Percentiles rank a stretch among this genome's conserved stretches.
Evolutionary conservation across 441 rosid genomes (phyloP).

Genomic region (Flueggea neowawraea): DNA sequence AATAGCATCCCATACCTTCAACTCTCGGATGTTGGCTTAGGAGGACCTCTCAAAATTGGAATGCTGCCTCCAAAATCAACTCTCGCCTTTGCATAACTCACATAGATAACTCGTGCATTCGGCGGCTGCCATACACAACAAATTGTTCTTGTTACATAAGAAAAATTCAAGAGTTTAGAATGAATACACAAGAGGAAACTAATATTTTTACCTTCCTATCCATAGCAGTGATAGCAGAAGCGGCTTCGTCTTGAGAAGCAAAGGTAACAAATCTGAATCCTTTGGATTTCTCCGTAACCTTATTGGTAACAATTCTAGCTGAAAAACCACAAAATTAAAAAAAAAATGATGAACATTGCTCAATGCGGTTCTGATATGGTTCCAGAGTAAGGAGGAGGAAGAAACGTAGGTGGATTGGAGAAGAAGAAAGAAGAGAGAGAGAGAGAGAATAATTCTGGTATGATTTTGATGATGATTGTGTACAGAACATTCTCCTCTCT

Average conservation of each 20-base stretch:
- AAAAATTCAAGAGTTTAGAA: not conserved
- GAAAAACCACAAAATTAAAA: too few relatives aligned
- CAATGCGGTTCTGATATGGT: too few relatives aligned
- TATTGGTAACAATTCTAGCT: conserved; percentile 24
- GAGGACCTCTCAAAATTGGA: too few relatives aligned
- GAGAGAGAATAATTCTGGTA: too few relatives aligned
- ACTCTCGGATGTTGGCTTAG: conserved; percentile 24
- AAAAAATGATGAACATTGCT: not conserved
- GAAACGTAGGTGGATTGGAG: too few relatives aligned
- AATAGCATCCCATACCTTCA: conserved; percentile 7
- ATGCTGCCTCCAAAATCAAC: conserved; percentile 26
- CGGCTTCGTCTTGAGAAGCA: conserved; percentile 80
- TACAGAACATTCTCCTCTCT: too few relatives aligned
- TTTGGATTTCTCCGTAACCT: conserved; percentile 66
- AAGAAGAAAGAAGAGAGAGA: too few relatives aligned
- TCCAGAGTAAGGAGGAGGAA: too few relatives aligned
- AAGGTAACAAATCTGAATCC: conserved; percentile 89
- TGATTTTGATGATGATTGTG: too few relatives aligned
- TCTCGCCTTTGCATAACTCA: conserved; percentile 69
- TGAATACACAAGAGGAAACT: not conserved
- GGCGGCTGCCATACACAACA: conserved; percentile 24
- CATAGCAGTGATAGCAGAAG: conserved; percentile 51
- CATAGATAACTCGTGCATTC: too few relatives aligned
- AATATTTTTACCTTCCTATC: conserved; percentile 60
- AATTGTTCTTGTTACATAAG: conserved; percentile 3